These are phyloP conservation scores for Nakaseomyces sp. DNA, from an alignment of 1,139 yeast genomes.

Conservation along the genomic window DNA sequence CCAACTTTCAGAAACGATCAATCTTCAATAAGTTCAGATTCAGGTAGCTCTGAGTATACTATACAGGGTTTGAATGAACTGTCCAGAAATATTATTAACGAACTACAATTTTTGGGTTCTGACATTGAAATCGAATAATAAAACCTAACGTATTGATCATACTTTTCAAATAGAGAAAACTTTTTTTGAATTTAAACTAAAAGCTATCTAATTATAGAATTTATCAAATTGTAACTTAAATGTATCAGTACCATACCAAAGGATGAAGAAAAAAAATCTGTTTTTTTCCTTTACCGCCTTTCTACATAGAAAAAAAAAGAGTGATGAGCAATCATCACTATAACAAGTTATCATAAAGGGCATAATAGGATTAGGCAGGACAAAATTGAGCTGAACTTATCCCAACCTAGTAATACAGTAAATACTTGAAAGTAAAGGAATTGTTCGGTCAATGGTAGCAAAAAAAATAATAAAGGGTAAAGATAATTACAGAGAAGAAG, in stretches of 20 bases:
- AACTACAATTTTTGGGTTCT: conserved; percentile 18
- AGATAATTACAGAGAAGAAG: conserved; percentile 1
- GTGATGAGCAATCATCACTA: not conserved
- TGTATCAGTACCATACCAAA: not conserved
- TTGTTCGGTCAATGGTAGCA: not conserved
- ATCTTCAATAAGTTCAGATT: not conserved
- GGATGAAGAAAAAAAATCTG: not conserved
- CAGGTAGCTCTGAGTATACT: not conserved
- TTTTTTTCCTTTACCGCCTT: too few species aligned
- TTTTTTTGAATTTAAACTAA: not conserved
- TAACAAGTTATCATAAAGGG: conserved; percentile 1
- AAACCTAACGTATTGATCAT: too few species aligned
- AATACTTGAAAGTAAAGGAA: not conserved
- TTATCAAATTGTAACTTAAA: conserved; percentile 3
- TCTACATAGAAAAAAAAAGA: too few species aligned
- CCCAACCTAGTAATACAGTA: not conserved
- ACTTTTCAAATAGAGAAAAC: too few species aligned
- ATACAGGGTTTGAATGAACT: conserved; percentile 5
- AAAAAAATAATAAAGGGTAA: not conserved
- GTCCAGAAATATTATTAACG: not conserved
- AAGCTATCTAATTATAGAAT: not conserved
- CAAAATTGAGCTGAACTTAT: not conserved
- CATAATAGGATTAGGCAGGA: not conserved
- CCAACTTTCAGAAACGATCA: not conserved
- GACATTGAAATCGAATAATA: conserved; percentile 17